phyloP scores from a whole-genome alignment of 1,139 yeast species.

The Wickerhamomyces sp. region DNA sequence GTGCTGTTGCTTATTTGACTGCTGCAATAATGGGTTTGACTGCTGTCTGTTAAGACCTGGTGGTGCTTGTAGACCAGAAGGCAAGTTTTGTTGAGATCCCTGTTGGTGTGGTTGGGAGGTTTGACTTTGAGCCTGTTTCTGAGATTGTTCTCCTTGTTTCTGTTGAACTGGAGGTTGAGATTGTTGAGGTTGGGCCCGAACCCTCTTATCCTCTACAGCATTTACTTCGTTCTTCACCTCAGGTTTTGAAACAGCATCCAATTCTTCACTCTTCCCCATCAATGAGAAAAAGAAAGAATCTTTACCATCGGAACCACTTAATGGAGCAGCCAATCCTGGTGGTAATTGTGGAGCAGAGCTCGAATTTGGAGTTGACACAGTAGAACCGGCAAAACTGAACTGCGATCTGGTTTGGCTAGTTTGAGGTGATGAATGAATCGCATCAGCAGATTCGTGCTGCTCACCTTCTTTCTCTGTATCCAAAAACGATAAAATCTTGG shows the following conservation, averaged over 20 bases:
- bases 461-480: constrained; percentile 10
- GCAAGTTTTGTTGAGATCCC: constrained; percentile 14
- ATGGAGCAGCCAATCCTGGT: constrained; percentile 14
- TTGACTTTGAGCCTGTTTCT: constrained; percentile 15
- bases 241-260: constrained; percentile 29
- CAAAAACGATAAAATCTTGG: constrained; percentile 20
- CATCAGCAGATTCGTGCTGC: constrained; percentile 6
- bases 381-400: constrained; percentile 8
- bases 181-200: too few relatives aligned
- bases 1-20: constrained; percentile 15
- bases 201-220: constrained; percentile 3
- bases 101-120: constrained; percentile 13
- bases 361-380: too few relatives aligned
- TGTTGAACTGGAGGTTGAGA: constrained; percentile 13
- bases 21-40: constrained; percentile 17
- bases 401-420: constrained; percentile 8
- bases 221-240: constrained; percentile 5
- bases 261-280: too few relatives aligned
- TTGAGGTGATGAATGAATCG: not conserved
- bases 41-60: constrained; percentile 21
- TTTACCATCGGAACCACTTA: constrained; percentile 11
- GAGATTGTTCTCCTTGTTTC: constrained; percentile 20
- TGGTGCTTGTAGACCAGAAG: constrained; percentile 4
- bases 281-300: constrained; percentile 53
- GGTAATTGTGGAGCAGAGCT: constrained; percentile 4